Evolutionary conservation across 2,329 filamentous ascomycete genomes (phyloP).

Genomic region (Thielaviopsis ethacetica): DNA sequence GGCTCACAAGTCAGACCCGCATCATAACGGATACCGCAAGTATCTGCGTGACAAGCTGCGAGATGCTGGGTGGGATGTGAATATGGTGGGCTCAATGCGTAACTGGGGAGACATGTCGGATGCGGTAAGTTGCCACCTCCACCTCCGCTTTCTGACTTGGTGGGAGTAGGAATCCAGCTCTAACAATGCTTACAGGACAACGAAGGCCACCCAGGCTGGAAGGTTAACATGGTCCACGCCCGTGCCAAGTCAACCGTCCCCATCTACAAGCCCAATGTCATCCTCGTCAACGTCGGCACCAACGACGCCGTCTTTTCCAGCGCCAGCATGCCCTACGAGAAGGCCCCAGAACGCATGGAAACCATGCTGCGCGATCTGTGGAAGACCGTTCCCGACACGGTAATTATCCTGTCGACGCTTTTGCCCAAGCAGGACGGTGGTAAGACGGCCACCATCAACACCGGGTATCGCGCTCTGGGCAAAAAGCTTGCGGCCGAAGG

Average conservation of each 20-base stretch:
- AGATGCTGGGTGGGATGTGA: constrained; percentile 17
- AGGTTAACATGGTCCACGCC: constrained; percentile 5
- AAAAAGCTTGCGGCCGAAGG: constrained; percentile 6
- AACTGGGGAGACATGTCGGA: constrained; percentile 22
- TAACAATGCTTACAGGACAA: constrained; percentile 12
- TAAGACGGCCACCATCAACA: constrained; percentile 20
- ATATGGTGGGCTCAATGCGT: constrained; percentile 25
- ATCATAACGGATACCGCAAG: constrained; percentile 22
- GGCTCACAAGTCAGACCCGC: constrained; percentile 1
- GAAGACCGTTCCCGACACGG: constrained; percentile 9
- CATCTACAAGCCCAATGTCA: constrained; percentile 14
- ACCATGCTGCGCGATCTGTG: constrained; percentile 14
- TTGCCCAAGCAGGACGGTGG: constrained; percentile 15
- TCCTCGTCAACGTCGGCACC: constrained; percentile 16
- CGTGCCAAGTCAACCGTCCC: constrained; percentile 1
- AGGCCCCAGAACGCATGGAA: constrained; percentile 10
- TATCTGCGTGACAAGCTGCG: constrained; percentile 18
- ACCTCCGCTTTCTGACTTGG: background rate
- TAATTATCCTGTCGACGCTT: constrained; percentile 14
- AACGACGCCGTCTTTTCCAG: constrained; percentile 14
- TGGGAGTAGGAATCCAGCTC: background rate
- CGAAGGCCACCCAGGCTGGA: constrained; percentile 13
- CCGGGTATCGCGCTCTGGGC: constrained; percentile 18
- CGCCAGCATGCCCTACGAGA: background rate
- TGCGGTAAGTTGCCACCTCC: constrained; percentile 1